Evolutionary conservation across 805 yeast genomes (phyloP).

Genomic region (Nakazawaea sp.): DNA sequence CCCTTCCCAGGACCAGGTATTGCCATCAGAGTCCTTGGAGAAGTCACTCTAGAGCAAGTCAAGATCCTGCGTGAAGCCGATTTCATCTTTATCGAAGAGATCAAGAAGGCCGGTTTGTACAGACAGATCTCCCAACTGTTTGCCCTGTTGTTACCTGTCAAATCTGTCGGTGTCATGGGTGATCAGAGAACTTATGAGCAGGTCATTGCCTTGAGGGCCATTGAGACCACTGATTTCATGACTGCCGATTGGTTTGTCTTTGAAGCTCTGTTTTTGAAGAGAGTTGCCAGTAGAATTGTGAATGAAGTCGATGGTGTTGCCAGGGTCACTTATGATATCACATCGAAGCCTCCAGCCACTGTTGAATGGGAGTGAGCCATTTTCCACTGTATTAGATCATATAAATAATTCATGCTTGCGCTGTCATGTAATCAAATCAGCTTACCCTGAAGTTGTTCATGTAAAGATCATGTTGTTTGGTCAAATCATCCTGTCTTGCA

Average conservation of each 20-base stretch:
- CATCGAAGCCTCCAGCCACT: constrained; percentile 99
- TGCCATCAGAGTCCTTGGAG: constrained; percentile 96
- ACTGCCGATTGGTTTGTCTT: constrained; percentile 99
- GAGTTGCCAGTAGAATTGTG: constrained; percentile 90
- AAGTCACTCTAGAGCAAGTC: constrained; percentile 88
- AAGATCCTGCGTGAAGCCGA: constrained; percentile 98
- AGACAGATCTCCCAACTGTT: constrained; percentile 94
- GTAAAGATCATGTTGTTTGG: too few relatives aligned
- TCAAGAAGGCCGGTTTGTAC: constrained; percentile 87
- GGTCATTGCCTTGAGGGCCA: constrained; percentile 97
- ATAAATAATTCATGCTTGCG: too few relatives aligned
- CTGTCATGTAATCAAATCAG: too few relatives aligned
- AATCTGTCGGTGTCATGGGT: constrained; percentile 99
- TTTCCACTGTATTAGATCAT: too few relatives aligned
- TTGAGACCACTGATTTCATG: constrained; percentile 97
- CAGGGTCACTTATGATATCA: constrained; percentile 96
- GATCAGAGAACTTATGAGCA: constrained; percentile 99
- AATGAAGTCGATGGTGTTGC: constrained; percentile 99
- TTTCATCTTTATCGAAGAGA: constrained; percentile 91
- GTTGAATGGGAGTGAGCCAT: constrained; percentile 87
- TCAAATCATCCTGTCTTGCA: too few relatives aligned
- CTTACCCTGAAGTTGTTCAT: too few relatives aligned
- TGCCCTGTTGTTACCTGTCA: constrained; percentile 94
- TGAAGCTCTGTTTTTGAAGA: constrained; percentile 87
- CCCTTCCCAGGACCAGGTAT: constrained; percentile 99